Conservation (phyloP, 2,329 filamentous ascomycete species). For the Coniochaeta prunicola region DNA sequence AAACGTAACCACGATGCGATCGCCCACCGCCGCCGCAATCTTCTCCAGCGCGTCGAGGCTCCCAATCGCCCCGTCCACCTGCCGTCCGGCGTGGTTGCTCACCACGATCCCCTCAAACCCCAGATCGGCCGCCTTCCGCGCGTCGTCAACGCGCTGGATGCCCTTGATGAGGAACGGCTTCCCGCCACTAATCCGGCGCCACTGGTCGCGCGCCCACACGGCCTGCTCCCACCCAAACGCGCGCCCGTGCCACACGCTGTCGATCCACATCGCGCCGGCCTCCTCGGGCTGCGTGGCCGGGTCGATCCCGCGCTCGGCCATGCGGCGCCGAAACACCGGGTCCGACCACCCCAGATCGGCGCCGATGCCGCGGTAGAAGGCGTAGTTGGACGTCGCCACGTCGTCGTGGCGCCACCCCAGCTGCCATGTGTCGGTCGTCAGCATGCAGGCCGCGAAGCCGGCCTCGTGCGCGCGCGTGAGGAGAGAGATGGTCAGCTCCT, state of each 20-base stretch:
- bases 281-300: slow-evolving; percentile 40
- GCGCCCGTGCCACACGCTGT: slow-evolving; percentile 54
- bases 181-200: slow-evolving; percentile 50
- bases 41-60: slow-evolving; percentile 53
- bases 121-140: slow-evolving; percentile 40
- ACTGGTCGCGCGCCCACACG: slow-evolving; percentile 51
- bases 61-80: slow-evolving; percentile 54
- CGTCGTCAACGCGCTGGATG: slow-evolving; percentile 54
- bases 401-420: slow-evolving; percentile 56
- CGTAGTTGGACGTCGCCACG: slow-evolving; percentile 48
- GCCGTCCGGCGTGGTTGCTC: slow-evolving; percentile 49
- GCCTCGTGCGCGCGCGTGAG: not conserved
- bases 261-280: slow-evolving; percentile 55
- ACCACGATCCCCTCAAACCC: slow-evolving; percentile 56
- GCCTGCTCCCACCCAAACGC: slow-evolving; percentile 58
- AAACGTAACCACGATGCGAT: slow-evolving; percentile 41
- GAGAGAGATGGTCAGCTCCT: slow-evolving; percentile 44
- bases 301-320: not conserved
- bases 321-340: not conserved
- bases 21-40: slow-evolving; percentile 35
- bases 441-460: slow-evolving; percentile 35
- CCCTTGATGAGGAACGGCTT: slow-evolving; percentile 55
- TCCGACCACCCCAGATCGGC: slow-evolving; percentile 12
- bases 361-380: slow-evolving; percentile 54
- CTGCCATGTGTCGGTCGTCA: slow-evolving; percentile 59